phyloP scores from a whole-genome alignment of 1,139 yeast genomes.

The Yamadazyma triangularis region DNA sequence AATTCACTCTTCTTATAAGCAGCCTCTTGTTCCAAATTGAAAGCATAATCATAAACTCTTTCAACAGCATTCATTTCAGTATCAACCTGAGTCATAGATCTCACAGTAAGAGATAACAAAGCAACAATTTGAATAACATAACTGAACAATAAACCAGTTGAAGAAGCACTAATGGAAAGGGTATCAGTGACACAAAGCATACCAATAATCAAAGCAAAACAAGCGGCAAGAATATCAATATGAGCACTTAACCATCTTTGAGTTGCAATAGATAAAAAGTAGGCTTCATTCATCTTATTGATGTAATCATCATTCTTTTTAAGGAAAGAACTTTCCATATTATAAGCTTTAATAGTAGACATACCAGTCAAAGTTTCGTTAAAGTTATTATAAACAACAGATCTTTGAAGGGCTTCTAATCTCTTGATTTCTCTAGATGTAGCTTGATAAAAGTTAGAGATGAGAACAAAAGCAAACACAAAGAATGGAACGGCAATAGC shows the following conservation, averaged over 20 bases:
- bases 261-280: constrained; percentile 35
- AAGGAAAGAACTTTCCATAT: constrained; percentile 27
- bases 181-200: constrained; percentile 38
- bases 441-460: constrained; percentile 39
- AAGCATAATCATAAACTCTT: constrained; percentile 40
- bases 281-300: constrained; percentile 42
- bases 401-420: constrained; percentile 41
- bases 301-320: constrained; percentile 32
- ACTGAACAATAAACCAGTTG: constrained; percentile 41
- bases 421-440: constrained; percentile 43
- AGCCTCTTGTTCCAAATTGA: constrained; percentile 68
- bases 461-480: constrained; percentile 23
- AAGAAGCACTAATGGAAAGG: constrained; percentile 38
- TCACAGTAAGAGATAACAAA: constrained; percentile 35
- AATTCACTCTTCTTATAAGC: constrained; percentile 56
- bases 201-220: constrained; percentile 36
- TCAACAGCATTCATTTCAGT: constrained; percentile 47
- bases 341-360: constrained; percentile 38
- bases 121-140: constrained; percentile 45
- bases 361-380: constrained; percentile 44
- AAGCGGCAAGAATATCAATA: constrained; percentile 35
- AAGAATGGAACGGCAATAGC: constrained; percentile 43
- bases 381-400: constrained; percentile 43
- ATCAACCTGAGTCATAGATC: constrained; percentile 44
- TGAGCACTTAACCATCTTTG: constrained; percentile 45